A percentile compares a stretch with the other conserved stretches of the same genome.
Evolutionary conservation across 805 yeast genomes (phyloP).

Genomic region (Myxozyma monticola): DNA sequence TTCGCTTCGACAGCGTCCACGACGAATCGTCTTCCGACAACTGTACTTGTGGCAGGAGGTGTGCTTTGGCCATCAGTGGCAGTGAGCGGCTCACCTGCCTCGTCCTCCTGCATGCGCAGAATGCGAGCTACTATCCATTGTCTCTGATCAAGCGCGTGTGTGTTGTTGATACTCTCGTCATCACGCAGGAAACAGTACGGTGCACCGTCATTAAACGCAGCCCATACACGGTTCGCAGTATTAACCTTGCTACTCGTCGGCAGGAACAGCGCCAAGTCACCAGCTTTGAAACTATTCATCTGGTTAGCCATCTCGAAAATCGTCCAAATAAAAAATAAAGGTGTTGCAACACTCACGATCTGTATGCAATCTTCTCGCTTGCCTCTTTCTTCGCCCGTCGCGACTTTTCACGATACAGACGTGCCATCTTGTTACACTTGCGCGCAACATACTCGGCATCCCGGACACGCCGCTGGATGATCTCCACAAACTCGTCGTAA

Average conservation of each 20-base stretch:
- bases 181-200: conserved; percentile 76
- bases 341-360: conserved; percentile 39
- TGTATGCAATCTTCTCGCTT: conserved; percentile 22
- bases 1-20: conserved; percentile 21
- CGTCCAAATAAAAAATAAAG: conserved; percentile 10
- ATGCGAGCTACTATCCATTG: conserved; percentile 87
- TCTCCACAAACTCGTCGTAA: conserved; percentile 43
- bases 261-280: conserved; percentile 79
- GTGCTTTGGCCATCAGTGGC: not conserved
- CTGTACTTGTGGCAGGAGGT: not conserved
- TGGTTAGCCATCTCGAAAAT: conserved; percentile 45
- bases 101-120: conserved; percentile 53
- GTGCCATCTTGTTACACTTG: conserved; percentile 72
- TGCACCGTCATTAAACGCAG: conserved; percentile 87
- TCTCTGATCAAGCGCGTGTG: conserved; percentile 42
- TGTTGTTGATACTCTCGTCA: conserved; percentile 33
- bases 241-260: conserved; percentile 56
- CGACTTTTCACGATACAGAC: conserved; percentile 44
- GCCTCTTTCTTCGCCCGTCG: conserved; percentile 26
- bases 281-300: conserved; percentile 62
- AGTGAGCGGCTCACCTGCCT: conserved; percentile 40
- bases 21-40: conserved; percentile 21
- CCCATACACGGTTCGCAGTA: conserved; percentile 64
- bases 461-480: conserved; percentile 70
- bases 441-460: conserved; percentile 92